Base-by-base conservation (phyloP, 257 asterid genomes). In the Solanum lignicaule region DNA sequence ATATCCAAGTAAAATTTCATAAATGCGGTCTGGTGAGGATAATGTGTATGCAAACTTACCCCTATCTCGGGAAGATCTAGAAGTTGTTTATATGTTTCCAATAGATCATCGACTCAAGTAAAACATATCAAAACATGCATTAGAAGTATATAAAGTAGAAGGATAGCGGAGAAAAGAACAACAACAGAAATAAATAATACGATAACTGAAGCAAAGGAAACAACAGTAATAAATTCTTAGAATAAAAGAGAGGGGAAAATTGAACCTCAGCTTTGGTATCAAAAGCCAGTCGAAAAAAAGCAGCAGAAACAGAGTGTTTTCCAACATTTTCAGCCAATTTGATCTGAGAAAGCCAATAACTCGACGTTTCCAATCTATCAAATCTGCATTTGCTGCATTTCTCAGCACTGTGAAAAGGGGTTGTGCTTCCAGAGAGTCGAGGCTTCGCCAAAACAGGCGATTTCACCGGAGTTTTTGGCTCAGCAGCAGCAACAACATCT, bases 371-470 rank as follows among this genome's bases (percentile, higher is more conserved):
- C 5, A 95, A 93, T 92, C 78, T 93, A 82, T 94, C 96, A 32
- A 91, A 92, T 90, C 96, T 92, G 90, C 98, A 95, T 87, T 94
- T 95, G 93, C 98, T 94, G 92, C 98, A 95, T 84, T 73, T 94
- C 86, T 91, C 95, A 1, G 95, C 98, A 41, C 93, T 95, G 4
- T 41, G 91, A 66, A 88, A 94, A 38, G 98, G 98, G 27, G 98
- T 48, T 0, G 96, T 15, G 16, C 68, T 94, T 10, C 87, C 88
- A 0, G 90, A 55, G 55, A 88, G 79, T 88, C 93, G 84, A 9
- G 92, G 88, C 92, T 90, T 93, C 36, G 88, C 48, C 21, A 82
- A 52, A 39, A 76, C 76, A 9, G 93, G 83, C 23, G 92, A 88
- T 83, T 88, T 88, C 39, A 83, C 71, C 0, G 98, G 97, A 18